These are phyloP conservation scores for Chlorophyllum brunneum DNA, from an alignment of 768 basidiomycete genomes.

Conservation along the genomic window DNA sequence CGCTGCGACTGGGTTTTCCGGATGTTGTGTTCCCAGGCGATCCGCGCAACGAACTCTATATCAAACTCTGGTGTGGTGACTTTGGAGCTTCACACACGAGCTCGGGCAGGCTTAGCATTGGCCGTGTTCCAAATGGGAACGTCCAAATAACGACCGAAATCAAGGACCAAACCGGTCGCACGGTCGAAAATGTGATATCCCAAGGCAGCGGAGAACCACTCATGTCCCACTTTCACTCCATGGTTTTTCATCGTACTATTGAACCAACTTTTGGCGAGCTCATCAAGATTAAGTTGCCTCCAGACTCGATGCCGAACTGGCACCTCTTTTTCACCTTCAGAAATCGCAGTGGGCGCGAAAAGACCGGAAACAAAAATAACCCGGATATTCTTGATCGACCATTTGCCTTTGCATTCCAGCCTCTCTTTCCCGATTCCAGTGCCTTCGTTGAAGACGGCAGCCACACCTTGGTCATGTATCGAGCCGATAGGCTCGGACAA, in stretches of 20 bases:
- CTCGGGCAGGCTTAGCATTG: conserved; percentile 54
- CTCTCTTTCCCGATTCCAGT: conserved; percentile 71
- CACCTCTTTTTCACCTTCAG: conserved; percentile 95
- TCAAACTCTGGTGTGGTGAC: conserved; percentile 94
- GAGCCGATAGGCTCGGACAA: conserved; percentile 65
- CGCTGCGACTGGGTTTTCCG: conserved; percentile 87
- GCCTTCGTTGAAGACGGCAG: conserved; percentile 88
- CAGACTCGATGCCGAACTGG: conserved; percentile 66
- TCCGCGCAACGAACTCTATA: conserved; percentile 90
- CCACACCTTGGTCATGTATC: conserved; percentile 81
- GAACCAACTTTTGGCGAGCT: conserved; percentile 93
- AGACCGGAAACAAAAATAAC: conserved; percentile 25
- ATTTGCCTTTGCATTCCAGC: conserved; percentile 92
- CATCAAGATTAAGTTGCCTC: conserved; percentile 79
- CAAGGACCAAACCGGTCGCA: conserved; percentile 62
- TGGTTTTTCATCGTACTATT: conserved; percentile 85
- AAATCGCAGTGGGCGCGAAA: conserved; percentile 50
- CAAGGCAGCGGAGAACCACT: conserved; percentile 84
- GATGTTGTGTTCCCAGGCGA: conserved; percentile 95
- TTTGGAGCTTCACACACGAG: conserved; percentile 57
- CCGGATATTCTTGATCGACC: conserved; percentile 59
- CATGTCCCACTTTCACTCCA: conserved; percentile 79
- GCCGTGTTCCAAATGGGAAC: conserved; percentile 57
- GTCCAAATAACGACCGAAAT: conserved; percentile 93
- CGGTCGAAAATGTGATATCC: conserved; percentile 69